Evolutionary conservation across 2,329 filamentous ascomycete species (phyloP).

Genomic region (Botryotinia globosa): DNA sequence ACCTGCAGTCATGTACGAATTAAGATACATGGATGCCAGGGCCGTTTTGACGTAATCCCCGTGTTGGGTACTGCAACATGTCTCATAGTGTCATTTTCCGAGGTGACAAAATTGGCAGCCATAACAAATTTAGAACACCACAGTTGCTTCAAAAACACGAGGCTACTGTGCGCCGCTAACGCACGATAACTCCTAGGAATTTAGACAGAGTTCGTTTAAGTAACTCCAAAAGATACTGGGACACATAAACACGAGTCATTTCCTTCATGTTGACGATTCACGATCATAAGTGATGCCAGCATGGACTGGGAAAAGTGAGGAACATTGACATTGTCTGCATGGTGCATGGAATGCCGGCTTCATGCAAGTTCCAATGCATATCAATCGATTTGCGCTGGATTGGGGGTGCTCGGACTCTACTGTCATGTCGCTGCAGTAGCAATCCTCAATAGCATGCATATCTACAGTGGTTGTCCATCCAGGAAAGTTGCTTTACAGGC

Average conservation of each 20-base stretch:
- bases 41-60: constrained; percentile 11
- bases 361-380: constrained; percentile 3
- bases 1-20: constrained; percentile 18
- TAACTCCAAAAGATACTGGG: constrained; percentile 1
- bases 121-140: background rate
- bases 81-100: background rate
- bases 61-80: background rate
- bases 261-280: background rate
- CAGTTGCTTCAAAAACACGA: background rate
- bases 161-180: constrained; percentile 2
- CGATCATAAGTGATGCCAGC: constrained; percentile 11
- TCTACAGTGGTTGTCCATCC: background rate
- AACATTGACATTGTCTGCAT: background rate
- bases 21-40: background rate
- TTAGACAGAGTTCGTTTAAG: background rate
- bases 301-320: background rate
- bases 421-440: background rate
- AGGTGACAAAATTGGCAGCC: constrained; percentile 3
- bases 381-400: background rate
- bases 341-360: background rate
- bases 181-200: constrained; percentile 4
- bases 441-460: background rate
- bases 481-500: background rate
- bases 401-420: background rate
- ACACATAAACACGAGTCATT: constrained; percentile 4